Percentiles rank a stretch among this genome's conserved stretches.
Evolutionary conservation across 495 filamentous ascomycete species (phyloP).

Genomic region (Clohesyomyces aquaticus): DNA sequence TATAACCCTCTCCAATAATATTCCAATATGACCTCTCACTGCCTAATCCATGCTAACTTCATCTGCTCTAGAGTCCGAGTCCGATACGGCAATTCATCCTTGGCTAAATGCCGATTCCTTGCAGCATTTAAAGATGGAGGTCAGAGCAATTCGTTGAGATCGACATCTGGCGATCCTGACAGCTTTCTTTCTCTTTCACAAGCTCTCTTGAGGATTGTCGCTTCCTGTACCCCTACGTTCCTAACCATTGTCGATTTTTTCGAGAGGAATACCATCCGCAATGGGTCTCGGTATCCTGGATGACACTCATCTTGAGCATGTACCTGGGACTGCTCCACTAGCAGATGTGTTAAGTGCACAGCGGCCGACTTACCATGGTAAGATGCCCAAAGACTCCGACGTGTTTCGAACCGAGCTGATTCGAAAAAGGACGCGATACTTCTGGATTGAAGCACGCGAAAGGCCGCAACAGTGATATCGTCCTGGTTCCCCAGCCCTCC

Average conservation of each 20-base stretch:
- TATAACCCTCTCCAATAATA: neutral
- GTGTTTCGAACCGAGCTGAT: neutral
- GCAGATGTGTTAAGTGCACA: constrained; percentile 23
- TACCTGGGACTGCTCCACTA: constrained; percentile 40
- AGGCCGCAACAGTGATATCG: constrained; percentile 46
- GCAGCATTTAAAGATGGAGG: neutral
- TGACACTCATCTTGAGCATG: constrained; percentile 30
- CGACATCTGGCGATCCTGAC: neutral
- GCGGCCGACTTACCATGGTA: constrained; percentile 29
- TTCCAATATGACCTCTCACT: neutral
- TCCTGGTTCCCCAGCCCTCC: constrained; percentile 55
- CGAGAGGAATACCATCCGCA: neutral
- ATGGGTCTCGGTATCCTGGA: constrained; percentile 35
- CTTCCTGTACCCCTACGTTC: neutral
- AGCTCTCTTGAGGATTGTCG: neutral
- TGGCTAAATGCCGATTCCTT: constrained; percentile 20
- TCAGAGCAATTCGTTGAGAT: neutral
- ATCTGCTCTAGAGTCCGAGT: neutral
- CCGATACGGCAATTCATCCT: constrained; percentile 13
- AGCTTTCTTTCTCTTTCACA: neutral
- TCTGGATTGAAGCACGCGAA: constrained; percentile 50
- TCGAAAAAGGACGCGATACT: constrained; percentile 44
- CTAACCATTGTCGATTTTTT: too few relatives aligned
- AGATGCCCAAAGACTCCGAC: neutral
- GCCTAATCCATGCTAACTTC: neutral